phyloP scores from a whole-genome alignment of 2,329 filamentous ascomycete genomes.

The Pseudogymnoascus sp. region DNA sequence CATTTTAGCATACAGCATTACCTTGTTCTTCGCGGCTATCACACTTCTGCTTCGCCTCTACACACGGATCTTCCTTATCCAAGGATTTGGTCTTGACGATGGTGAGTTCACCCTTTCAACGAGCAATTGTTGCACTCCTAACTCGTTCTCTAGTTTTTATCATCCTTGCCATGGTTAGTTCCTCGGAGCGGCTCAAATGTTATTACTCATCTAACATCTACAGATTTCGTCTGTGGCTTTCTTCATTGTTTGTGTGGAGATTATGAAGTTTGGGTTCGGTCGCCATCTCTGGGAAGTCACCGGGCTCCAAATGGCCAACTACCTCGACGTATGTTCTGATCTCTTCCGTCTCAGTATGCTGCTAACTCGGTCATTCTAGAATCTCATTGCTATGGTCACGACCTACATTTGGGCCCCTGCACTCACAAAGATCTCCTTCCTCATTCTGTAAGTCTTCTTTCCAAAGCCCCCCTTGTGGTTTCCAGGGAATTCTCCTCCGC shows the following conservation, averaged over 20 bases:
- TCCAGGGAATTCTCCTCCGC: neutral
- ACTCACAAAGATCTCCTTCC: slow-evolving; percentile 11
- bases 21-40: neutral
- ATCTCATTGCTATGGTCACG: slow-evolving; percentile 4
- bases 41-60: slow-evolving; percentile 4
- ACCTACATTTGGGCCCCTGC: slow-evolving; percentile 5
- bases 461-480: neutral
- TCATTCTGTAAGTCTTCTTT: neutral
- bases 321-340: slow-evolving; percentile 3
- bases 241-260: slow-evolving; percentile 1
- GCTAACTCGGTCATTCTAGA: neutral
- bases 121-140: neutral
- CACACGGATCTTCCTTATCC: neutral
- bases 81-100: slow-evolving; percentile 11
- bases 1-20: slow-evolving; percentile 4
- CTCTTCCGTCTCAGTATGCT: neutral
- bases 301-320: neutral
- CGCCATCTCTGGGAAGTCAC: slow-evolving; percentile 8
- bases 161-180: slow-evolving; percentile 9
- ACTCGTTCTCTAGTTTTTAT: neutral
- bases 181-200: neutral
- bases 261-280: slow-evolving; percentile 1
- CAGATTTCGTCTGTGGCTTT: neutral
- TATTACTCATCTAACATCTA: neutral
- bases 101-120: neutral